phyloP scores from a whole-genome alignment of 2,329 filamentous ascomycete genomes.

The Stromatinia cepivora region DNA sequence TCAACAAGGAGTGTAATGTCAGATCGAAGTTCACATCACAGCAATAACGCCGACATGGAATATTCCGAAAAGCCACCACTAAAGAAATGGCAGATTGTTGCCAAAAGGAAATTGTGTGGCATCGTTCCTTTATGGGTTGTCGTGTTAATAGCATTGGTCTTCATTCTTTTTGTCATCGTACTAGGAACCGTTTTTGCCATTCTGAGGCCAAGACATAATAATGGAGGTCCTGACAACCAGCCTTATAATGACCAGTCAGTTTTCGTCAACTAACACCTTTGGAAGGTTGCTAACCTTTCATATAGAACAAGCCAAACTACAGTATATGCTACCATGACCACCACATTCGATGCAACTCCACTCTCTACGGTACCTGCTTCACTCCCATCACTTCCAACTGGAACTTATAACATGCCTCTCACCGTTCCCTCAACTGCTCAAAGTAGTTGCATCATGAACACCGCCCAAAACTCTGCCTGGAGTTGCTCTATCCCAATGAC shows the following conservation, averaged over 20 bases:
- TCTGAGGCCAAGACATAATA: slow-evolving; percentile 32
- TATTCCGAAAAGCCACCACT: slow-evolving; percentile 50
- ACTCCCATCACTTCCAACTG: slow-evolving; percentile 55
- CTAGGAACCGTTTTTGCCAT: slow-evolving; percentile 47
- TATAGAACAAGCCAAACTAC: slow-evolving; percentile 9
- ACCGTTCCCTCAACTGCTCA: slow-evolving; percentile 52
- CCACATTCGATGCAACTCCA: slow-evolving; percentile 52
- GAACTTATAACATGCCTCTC: slow-evolving; percentile 56
- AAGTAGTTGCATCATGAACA: slow-evolving; percentile 58
- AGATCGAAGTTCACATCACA: slow-evolving; percentile 53
- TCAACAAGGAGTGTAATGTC: slow-evolving; percentile 55
- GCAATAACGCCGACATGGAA: slow-evolving; percentile 52
- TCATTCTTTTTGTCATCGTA: slow-evolving; percentile 60
- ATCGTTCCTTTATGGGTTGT: slow-evolving; percentile 64
- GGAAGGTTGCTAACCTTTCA: not conserved
- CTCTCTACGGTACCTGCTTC: slow-evolving; percentile 52
- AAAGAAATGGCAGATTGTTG: slow-evolving; percentile 55
- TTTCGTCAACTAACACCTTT: not conserved
- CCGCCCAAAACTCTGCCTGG: slow-evolving; percentile 60
- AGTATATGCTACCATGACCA: slow-evolving; percentile 39
- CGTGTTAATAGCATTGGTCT: slow-evolving; percentile 51
- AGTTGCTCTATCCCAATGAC: slow-evolving; percentile 53
- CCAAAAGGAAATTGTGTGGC: slow-evolving; percentile 57
- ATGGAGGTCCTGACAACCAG: slow-evolving; percentile 8
- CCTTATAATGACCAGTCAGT: slow-evolving; percentile 31